Conservation (phyloP, 1,284 basidiomycete genomes). For the Irpex sp. region DNA sequence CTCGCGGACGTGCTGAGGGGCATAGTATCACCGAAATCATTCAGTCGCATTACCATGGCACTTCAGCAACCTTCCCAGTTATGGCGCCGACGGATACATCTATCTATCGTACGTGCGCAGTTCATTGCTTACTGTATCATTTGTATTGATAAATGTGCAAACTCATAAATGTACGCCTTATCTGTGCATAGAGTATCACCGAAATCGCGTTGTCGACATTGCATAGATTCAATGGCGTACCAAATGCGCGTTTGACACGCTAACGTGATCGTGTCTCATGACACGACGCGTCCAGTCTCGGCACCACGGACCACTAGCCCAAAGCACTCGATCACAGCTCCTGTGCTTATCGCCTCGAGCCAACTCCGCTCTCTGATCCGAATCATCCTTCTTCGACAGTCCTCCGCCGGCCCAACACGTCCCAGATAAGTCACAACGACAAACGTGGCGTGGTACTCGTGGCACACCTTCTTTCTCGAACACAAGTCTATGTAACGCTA, state of each 20-base stretch:
- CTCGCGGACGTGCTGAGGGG: not conserved
- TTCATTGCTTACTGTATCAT: not conserved
- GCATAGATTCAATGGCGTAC: not conserved
- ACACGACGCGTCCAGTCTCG: not conserved
- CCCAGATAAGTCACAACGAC: not conserved
- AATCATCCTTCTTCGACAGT: not conserved
- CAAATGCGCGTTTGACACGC: conserved; percentile 2
- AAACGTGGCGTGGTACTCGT: not conserved
- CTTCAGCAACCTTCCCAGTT: not conserved
- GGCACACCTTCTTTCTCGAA: not conserved
- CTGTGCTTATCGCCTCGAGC: conserved; percentile 3
- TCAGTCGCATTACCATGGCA: not conserved
- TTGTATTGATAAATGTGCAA: not conserved
- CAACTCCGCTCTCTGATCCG: not conserved
- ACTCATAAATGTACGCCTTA: not conserved
- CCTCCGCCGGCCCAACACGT: not conserved
- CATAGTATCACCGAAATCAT: not conserved
- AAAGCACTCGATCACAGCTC: not conserved
- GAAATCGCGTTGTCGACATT: not conserved
- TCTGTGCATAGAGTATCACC: not conserved
- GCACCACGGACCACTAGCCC: not conserved
- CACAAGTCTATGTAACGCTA: not conserved
- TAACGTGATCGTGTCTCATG: conserved; percentile 4
- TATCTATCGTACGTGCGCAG: not conserved
- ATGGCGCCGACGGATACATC: not conserved